Conservation (phyloP, 345 rosid genomes). For the Gossypium stocksii region DNA sequence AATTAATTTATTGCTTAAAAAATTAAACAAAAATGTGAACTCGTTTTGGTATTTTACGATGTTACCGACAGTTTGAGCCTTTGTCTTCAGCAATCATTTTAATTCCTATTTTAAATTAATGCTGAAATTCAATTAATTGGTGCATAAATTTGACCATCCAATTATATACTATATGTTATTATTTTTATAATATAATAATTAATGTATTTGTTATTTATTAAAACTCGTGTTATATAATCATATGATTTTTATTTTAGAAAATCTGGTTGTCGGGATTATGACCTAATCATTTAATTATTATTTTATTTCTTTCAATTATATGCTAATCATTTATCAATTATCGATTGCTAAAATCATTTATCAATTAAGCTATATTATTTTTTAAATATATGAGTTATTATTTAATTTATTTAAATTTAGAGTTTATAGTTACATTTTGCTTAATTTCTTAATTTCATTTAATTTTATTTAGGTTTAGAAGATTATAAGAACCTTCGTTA, state of each 20-base stretch:
- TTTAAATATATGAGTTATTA: too few species aligned
- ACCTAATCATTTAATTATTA: neutral
- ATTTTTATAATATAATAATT: too few species aligned
- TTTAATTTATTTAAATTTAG: too few species aligned
- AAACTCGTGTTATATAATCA: neutral
- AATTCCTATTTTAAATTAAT: neutral
- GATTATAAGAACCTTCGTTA: too few species aligned
- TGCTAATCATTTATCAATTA: neutral
- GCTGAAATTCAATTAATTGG: neutral
- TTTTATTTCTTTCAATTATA: neutral
- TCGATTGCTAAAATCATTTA: slow-evolving; percentile 13
- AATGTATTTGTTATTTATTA: too few species aligned
- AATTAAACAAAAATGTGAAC: neutral
- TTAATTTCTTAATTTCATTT: too few species aligned
- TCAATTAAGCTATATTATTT: neutral
- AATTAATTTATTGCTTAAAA: neutral
- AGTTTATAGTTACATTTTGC: too few species aligned
- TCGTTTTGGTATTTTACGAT: neutral
- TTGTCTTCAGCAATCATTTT: neutral
- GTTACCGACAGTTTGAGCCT: neutral
- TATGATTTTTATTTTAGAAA: neutral
- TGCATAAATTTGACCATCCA: slow-evolving; percentile 1
- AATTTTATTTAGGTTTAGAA: too few species aligned
- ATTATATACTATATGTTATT: too few species aligned
- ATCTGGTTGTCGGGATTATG: neutral